Conservation (phyloP, 2,329 filamentous ascomycete genomes). For the Alternaria viburni region DNA sequence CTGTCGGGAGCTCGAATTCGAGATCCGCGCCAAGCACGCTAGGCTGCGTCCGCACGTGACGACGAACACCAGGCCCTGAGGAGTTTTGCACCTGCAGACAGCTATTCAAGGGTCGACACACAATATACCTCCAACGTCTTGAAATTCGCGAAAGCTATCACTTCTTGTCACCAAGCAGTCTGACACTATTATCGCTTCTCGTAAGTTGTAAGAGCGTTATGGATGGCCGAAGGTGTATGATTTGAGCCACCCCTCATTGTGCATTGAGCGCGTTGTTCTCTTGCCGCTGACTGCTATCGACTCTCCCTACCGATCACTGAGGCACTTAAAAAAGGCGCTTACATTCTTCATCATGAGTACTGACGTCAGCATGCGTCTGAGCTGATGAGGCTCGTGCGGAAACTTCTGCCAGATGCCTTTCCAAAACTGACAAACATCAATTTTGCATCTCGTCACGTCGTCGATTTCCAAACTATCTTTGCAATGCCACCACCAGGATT, state of each 20-base stretch:
- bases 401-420: background rate
- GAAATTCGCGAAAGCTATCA: background rate
- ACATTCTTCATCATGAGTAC: background rate
- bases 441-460: background rate
- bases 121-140: background rate
- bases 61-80: background rate
- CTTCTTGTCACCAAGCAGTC: background rate
- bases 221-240: background rate
- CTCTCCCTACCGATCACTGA: background rate
- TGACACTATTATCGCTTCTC: too few species aligned
- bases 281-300: background rate
- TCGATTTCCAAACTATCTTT: background rate
- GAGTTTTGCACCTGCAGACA: background rate
- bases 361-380: conserved; percentile 4
- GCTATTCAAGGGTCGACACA: background rate
- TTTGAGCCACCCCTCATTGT: background rate
- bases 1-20: conserved; percentile 18
- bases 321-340: background rate
- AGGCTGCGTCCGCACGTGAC: conserved; percentile 17
- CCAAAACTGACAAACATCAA: background rate
- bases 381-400: conserved; percentile 1
- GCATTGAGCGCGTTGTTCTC: background rate
- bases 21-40: conserved; percentile 20
- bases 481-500: conserved; percentile 42
- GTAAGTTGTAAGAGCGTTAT: background rate